Percentiles rank a stretch among this genome's conserved stretches.
phyloP scores from a whole-genome alignment of 306 rosid species.

The Neltuma alba region DNA sequence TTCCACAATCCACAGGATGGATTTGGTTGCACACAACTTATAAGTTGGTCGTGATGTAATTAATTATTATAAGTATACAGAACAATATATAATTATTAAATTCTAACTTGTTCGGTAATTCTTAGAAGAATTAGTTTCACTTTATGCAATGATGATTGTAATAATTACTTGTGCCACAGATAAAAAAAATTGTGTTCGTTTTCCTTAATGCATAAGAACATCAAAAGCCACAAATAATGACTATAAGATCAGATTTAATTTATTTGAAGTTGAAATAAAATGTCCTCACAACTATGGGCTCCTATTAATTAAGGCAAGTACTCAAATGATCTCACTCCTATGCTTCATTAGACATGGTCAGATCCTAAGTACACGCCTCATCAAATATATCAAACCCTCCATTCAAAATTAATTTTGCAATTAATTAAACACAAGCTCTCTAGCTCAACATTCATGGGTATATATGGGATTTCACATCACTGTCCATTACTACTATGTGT shows the following conservation, averaged over 20 bases:
- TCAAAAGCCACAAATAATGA: background rate
- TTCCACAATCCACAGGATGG: too few relatives aligned
- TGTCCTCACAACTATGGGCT: conserved; percentile 10
- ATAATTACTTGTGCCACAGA: background rate
- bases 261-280: background rate
- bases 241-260: background rate
- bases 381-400: conserved; percentile 26
- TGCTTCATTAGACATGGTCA: conserved; percentile 45
- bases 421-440: conserved; percentile 16
- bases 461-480: background rate
- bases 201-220: background rate
- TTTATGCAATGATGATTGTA: background rate
- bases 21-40: too few relatives aligned
- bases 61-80: too few relatives aligned
- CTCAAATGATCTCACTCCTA: conserved; percentile 69
- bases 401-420: conserved; percentile 25
- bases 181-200: too few relatives aligned
- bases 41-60: too few relatives aligned
- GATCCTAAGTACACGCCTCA: conserved; percentile 69
- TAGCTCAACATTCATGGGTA: conserved; percentile 3
- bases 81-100: too few relatives aligned
- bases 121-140: background rate
- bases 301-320: conserved; percentile 46
- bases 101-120: too few relatives aligned
- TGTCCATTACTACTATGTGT: background rate